These are phyloP conservation scores for Ogataea ramenticola DNA, from an alignment of 805 yeast species.

Conservation along the genomic window DNA sequence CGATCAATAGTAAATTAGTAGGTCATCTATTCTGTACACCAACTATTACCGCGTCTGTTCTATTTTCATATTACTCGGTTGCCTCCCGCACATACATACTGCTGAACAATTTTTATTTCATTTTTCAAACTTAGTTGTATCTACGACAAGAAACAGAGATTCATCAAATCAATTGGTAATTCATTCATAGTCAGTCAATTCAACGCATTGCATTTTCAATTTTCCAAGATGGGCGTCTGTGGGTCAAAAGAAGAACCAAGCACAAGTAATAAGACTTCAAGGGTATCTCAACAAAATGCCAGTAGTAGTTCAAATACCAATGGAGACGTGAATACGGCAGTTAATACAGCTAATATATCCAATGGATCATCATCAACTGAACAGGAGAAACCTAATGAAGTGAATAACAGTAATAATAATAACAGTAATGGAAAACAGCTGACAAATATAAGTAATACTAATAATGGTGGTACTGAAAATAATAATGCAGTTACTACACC, in stretches of 20 bases:
- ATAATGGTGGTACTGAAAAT: neutral
- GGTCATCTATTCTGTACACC: too few relatives aligned
- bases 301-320: neutral
- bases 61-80: too few relatives aligned
- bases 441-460: neutral
- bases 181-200: too few relatives aligned
- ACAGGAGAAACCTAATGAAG: too few relatives aligned
- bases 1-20: too few relatives aligned
- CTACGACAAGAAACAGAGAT: too few relatives aligned
- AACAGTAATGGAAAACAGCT: neutral
- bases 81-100: too few relatives aligned
- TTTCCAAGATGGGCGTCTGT: constrained; percentile 18
- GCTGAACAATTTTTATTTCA: too few relatives aligned
- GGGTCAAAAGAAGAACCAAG: constrained; percentile 17
- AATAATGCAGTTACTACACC: neutral
- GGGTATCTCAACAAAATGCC: neutral
- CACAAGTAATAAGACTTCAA: neutral
- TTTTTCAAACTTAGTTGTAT: too few relatives aligned
- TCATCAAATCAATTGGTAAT: too few relatives aligned
- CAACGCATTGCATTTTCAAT: neutral
- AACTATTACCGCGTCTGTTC: too few relatives aligned
- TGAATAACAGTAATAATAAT: too few relatives aligned
- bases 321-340: neutral
- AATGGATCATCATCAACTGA: neutral
- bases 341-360: neutral